Evolutionary conservation across 176 grass and related monocot species (phyloP), one percentile per base, ranked within the genome.

Genomic region (Thinopyrum elongatum): DNA sequence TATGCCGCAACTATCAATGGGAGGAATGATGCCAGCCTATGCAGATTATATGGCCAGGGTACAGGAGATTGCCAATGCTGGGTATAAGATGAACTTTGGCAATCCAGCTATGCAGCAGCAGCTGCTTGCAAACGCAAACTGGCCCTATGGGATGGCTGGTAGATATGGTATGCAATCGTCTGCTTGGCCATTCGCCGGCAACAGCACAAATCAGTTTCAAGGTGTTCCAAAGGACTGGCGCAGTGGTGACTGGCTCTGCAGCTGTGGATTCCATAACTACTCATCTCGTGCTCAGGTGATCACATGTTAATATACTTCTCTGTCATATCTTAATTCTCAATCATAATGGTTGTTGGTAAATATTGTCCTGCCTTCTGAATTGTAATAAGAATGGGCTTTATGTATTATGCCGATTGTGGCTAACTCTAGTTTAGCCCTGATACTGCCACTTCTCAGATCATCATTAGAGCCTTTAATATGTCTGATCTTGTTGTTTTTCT

Each of bases 201-300:
- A 38, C 77, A 82, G 12, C 53, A 28, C 65, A 41, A 88, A 72
- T 85, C 92, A 95, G 65, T 82, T 94, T 88, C 60, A 73, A 83
- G 82, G 71, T 34, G 82, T 84, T 65, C 92, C 92, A 59, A 99
- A 96, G 85, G 90, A 90, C 25, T 99, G 97, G 97, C 92, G 94
- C 13, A 74, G 83, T 75, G 97, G 97, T 84, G 97, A 99, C 65
- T 99, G 97, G 97, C 90, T 99, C 42, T 99, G 97, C 80, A 83
- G 88, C 87, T 99, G 97, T 74, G 97, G 97, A 35, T 99, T 96
- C 80, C 97, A 99, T 59, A 99, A 99, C 73, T 99, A 99, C 31
- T 96, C 97, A 41, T 99, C 97, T 61, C 92, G 97, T 66, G 78
- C 85, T 67, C 88, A 98, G 96, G 96, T 98, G 78, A 84, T 78